These are phyloP conservation scores for Marasmius fiardii DNA, from an alignment of 1,284 basidiomycete species.

Conservation along the genomic window DNA sequence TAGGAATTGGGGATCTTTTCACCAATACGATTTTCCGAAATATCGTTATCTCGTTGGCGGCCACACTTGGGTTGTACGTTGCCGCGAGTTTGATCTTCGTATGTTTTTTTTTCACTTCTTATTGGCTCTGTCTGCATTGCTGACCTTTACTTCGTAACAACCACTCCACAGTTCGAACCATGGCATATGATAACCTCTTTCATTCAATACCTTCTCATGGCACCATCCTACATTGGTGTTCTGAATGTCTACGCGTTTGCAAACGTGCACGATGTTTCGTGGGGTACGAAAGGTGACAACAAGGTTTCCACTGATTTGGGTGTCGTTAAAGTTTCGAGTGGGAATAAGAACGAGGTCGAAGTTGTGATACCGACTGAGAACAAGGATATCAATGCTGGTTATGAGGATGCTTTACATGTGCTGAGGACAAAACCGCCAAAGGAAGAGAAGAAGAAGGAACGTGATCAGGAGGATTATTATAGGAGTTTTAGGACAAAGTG, in stretches of 20 bases:
- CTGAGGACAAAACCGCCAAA: constrained; percentile 75
- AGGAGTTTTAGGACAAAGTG: constrained; percentile 85
- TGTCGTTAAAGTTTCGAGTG: constrained; percentile 51
- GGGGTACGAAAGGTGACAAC: constrained; percentile 93
- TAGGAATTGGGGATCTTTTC: constrained; percentile 59
- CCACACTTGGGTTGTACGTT: constrained; percentile 85
- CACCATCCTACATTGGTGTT: constrained; percentile 90
- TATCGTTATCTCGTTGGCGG: constrained; percentile 81
- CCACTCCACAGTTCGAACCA: constrained; percentile 69
- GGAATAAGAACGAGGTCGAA: constrained; percentile 53
- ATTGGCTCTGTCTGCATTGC: no score
- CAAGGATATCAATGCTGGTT: constrained; percentile 84
- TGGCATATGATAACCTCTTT: constrained; percentile 96
- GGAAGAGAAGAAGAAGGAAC: constrained; percentile 55
- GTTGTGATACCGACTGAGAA: constrained; percentile 78
- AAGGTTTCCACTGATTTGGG: constrained; percentile 83
- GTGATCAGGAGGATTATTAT: constrained; percentile 88
- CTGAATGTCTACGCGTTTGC: constrained; percentile 90
- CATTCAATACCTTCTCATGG: constrained; percentile 87
- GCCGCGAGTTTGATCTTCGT: constrained; percentile 81
- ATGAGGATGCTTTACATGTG: constrained; percentile 82
- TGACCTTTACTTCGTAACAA: no score
- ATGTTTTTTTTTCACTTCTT: constrained; percentile 32
- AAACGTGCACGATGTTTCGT: constrained; percentile 86
- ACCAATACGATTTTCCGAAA: constrained; percentile 79